A percentile compares a stretch with the other conserved stretches of the same genome.
These are phyloP conservation scores for Setaria italica DNA, from an alignment of 202 grass and related monocot species.

Conservation along the genomic window DNA sequence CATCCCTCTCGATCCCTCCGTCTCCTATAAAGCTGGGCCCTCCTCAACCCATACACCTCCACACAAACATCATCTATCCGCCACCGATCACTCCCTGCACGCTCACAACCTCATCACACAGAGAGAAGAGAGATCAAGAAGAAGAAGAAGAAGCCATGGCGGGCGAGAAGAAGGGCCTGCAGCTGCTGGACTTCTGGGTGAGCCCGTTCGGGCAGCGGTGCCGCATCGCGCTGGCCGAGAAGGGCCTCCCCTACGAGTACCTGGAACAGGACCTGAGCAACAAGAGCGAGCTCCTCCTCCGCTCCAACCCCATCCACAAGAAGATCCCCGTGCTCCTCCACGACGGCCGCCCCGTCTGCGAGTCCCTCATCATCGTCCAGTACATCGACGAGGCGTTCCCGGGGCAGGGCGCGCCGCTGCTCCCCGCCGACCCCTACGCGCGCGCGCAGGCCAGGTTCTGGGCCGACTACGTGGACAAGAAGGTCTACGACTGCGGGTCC, in stretches of 20 bases:
- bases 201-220: slow-evolving; percentile 61
- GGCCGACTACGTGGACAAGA: slow-evolving; percentile 70
- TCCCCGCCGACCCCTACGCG: slow-evolving; percentile 58
- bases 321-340: slow-evolving; percentile 74
- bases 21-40: not conserved
- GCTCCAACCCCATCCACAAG: slow-evolving; percentile 63
- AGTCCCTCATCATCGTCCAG: slow-evolving; percentile 67
- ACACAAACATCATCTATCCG: not conserved
- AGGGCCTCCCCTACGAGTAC: slow-evolving; percentile 59
- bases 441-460: slow-evolving; percentile 64
- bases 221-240: slow-evolving; percentile 57
- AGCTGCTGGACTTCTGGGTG: slow-evolving; percentile 58
- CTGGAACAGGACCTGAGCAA: slow-evolving; percentile 54
- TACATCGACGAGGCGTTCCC: slow-evolving; percentile 76
- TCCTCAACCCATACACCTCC: not conserved
- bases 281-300: slow-evolving; percentile 57
- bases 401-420: not conserved
- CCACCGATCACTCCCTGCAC: not conserved
- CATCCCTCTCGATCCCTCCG: not conserved
- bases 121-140: rapidly evolving
- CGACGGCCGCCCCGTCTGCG: slow-evolving; percentile 60
- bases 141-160: not conserved
- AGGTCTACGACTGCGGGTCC: slow-evolving; percentile 55
- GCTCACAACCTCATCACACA: not conserved
- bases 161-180: not conserved